Evolutionary conservation across 2,329 filamentous ascomycete genomes (phyloP).

Genomic region (Sporothrix phasma): DNA sequence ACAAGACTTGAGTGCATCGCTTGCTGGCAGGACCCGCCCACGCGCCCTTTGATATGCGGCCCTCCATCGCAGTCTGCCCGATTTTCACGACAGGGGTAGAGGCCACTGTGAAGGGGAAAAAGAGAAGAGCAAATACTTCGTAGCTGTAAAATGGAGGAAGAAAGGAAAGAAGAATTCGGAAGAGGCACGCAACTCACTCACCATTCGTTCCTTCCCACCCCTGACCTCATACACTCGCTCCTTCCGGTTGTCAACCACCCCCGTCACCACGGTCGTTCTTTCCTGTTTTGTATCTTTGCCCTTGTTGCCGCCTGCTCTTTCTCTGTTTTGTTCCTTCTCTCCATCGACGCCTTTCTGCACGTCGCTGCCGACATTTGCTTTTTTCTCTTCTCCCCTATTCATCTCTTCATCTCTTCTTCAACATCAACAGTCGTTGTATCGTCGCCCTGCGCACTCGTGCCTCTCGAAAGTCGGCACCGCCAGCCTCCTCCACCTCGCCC

Average conservation of each 20-base stretch:
- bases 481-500: constrained; percentile 4
- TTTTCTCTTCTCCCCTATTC: background rate
- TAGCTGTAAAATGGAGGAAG: background rate
- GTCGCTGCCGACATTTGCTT: background rate
- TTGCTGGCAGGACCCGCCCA: background rate
- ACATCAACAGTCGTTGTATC: background rate
- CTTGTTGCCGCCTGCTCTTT: background rate
- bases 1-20: background rate
- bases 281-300: constrained; percentile 2
- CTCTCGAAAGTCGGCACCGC: background rate
- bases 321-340: background rate
- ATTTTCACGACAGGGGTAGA: constrained; percentile 3
- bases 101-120: background rate
- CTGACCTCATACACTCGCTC: constrained; percentile 5
- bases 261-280: constrained; percentile 6
- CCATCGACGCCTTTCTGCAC: background rate
- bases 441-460: background rate
- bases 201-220: constrained; percentile 4
- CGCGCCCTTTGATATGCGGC: background rate
- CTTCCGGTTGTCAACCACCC: background rate
- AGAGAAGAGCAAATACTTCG: background rate
- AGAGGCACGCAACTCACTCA: background rate
- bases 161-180: background rate
- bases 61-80: background rate
- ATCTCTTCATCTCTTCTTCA: background rate